Evolutionary conservation across 1,139 yeast species (phyloP).

Genomic region (Pichia norvegensis): DNA sequence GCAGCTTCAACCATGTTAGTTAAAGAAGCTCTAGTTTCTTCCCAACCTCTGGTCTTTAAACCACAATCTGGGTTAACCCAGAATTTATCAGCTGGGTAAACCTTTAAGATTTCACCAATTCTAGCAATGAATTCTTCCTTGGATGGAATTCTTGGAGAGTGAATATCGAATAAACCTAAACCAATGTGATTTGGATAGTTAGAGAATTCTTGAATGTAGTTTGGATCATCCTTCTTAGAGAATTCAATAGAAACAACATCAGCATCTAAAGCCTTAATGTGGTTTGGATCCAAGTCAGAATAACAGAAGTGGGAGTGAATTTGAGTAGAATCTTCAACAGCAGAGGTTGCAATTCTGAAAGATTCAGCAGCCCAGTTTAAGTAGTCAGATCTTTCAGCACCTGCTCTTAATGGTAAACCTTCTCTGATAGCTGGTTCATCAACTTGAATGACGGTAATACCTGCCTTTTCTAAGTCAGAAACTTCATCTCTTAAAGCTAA

Average conservation of each 20-base stretch:
- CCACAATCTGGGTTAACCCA: slow-evolving; percentile 99
- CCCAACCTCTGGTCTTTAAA: slow-evolving; percentile 79
- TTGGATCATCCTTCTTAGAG: slow-evolving; percentile 98
- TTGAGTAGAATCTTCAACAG: slow-evolving; percentile 91
- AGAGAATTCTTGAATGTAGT: slow-evolving; percentile 94
- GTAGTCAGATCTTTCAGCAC: slow-evolving; percentile 93
- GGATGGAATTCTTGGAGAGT: slow-evolving; percentile 99
- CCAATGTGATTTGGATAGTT: slow-evolving; percentile 99
- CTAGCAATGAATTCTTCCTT: slow-evolving; percentile 91
- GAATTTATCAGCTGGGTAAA: slow-evolving; percentile 94
- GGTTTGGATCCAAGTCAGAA: slow-evolving; percentile 99
- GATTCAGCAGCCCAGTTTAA: slow-evolving; percentile 99
- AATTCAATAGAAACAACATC: slow-evolving; percentile 98
- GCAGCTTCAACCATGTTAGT: slow-evolving; percentile 99
- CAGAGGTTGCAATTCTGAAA: slow-evolving; percentile 98
- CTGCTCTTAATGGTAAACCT: slow-evolving; percentile 98
- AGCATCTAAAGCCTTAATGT: slow-evolving; percentile 98
- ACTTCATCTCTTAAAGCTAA: slow-evolving; percentile 98
- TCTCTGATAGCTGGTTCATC: slow-evolving; percentile 99
- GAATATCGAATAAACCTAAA: slow-evolving; percentile 97
- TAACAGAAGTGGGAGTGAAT: slow-evolving; percentile 99
- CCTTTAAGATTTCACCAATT: slow-evolving; percentile 89
- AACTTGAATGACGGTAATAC: slow-evolving; percentile 95
- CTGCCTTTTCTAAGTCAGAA: slow-evolving; percentile 94
- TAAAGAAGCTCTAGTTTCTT: slow-evolving; percentile 65